These are phyloP conservation scores for Pterothamnion heteromorphum DNA, from an alignment of 31 red algal species.

Conservation along the genomic window DNA sequence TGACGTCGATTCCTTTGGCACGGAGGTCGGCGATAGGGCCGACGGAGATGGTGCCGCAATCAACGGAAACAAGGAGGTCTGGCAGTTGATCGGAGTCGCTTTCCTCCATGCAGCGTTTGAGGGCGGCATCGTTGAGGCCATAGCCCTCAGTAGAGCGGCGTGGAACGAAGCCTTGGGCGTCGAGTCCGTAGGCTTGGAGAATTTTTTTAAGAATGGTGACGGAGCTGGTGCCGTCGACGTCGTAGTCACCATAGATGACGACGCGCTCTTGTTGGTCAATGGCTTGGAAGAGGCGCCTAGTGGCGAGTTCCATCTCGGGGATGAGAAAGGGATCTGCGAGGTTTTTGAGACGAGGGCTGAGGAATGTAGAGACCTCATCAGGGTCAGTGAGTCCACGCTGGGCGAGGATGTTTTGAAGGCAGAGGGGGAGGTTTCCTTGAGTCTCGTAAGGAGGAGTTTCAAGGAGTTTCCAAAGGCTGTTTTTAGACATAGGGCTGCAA, in stretches of 20 bases:
- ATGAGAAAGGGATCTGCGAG: background rate
- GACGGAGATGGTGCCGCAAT: background rate
- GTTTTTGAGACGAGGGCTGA: background rate
- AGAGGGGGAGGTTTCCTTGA: background rate
- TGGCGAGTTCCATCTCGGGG: background rate
- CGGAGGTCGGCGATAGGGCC: background rate
- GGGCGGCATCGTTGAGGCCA: background rate
- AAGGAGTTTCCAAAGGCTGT: too few species aligned
- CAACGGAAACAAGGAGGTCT: background rate
- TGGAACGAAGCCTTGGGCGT: background rate
- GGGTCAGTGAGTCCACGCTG: background rate
- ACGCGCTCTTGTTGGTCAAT: background rate
- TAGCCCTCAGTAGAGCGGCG: background rate
- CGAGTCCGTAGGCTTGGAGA: background rate
- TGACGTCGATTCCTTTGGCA: background rate
- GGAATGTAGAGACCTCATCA: background rate
- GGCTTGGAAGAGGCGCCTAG: background rate
- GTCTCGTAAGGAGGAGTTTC: too few species aligned
- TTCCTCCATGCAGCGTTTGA: background rate
- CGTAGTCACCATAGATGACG: slow-evolving; percentile 25
- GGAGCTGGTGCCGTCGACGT: slow-evolving; percentile 6
- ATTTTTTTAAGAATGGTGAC: background rate
- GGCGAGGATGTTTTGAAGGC: background rate
- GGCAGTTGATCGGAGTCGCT: background rate
- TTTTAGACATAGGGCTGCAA: too few species aligned